These are phyloP conservation scores for Trichosporon faecale DNA, from an alignment of 1,284 basidiomycete species.

Conservation along the genomic window DNA sequence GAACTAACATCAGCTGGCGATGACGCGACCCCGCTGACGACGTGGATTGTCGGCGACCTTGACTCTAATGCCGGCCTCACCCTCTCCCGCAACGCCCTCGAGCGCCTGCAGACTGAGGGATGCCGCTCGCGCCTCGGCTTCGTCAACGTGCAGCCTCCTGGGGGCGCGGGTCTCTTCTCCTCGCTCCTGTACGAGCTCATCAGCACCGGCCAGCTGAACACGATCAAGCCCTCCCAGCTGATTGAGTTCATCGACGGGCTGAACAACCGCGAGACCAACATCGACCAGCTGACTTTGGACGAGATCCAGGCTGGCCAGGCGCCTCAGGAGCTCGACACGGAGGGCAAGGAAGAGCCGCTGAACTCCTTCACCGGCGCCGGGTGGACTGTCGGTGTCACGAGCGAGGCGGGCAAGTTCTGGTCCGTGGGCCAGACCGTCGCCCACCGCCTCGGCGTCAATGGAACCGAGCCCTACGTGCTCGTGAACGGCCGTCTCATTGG, in stretches of 20 bases:
- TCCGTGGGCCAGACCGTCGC: constrained; percentile 29
- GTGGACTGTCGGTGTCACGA: constrained; percentile 31
- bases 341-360: constrained; percentile 7
- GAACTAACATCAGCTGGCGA: constrained; percentile 28
- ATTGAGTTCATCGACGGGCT: constrained; percentile 38
- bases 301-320: constrained; percentile 15
- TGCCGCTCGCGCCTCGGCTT: constrained; percentile 50
- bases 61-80: constrained; percentile 62
- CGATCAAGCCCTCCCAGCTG: constrained; percentile 34
- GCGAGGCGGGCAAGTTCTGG: constrained; percentile 47
- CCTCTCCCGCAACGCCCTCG: constrained; percentile 63
- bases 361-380: constrained; percentile 26
- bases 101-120: constrained; percentile 54
- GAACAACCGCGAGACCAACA: constrained; percentile 19
- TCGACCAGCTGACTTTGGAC: constrained; percentile 25
- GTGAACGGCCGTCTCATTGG: constrained; percentile 76
- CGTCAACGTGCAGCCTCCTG: constrained; percentile 37
- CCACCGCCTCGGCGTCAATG: constrained; percentile 56
- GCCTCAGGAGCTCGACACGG: not conserved
- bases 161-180: constrained; percentile 30
- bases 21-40: constrained; percentile 51
- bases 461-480: constrained; percentile 63
- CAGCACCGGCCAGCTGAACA: constrained; percentile 28
- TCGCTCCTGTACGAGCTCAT: constrained; percentile 45
- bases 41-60: constrained; percentile 75